Conservation (phyloP, 2,329 filamentous ascomycete genomes). For the Ophiostoma fasciatum region DNA sequence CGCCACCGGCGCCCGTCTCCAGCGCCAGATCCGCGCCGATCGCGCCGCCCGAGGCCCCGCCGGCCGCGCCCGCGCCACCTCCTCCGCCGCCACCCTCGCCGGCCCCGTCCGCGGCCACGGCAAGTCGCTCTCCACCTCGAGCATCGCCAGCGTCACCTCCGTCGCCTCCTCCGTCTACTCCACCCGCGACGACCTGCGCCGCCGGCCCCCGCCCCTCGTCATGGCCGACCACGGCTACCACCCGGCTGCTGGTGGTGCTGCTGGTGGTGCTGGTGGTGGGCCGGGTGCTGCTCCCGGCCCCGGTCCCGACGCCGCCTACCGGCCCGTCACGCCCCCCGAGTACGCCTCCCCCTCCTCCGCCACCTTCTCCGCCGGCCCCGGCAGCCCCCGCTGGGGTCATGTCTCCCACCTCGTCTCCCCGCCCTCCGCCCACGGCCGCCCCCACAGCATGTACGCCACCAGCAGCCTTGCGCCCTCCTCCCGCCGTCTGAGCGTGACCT, state of each 20-base stretch:
- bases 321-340: constrained; percentile 53
- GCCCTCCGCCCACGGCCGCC: constrained; percentile 50
- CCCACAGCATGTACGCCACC: constrained; percentile 54
- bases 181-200: constrained; percentile 49
- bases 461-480: constrained; percentile 51
- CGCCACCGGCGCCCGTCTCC: constrained; percentile 81
- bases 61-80: constrained; percentile 58
- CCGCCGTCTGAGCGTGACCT: constrained; percentile 71
- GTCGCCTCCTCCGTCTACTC: constrained; percentile 54
- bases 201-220: constrained; percentile 66
- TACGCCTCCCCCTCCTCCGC: constrained; percentile 74
- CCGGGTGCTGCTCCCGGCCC: no score
- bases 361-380: constrained; percentile 62
- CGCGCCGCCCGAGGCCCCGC: constrained; percentile 58
- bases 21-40: constrained; percentile 81
- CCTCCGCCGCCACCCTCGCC: constrained; percentile 59
- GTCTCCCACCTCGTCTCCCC: no score
- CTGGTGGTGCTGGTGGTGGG: no score
- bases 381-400: constrained; percentile 64
- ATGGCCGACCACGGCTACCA: constrained; percentile 62
- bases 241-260: no score
- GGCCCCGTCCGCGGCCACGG: constrained; percentile 65
- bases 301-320: constrained; percentile 45
- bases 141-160: constrained; percentile 62
- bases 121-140: constrained; percentile 75